Evolutionary conservation across 257 asterid genomes (phyloP).

Genomic region (Nicotiana attenuata): DNA sequence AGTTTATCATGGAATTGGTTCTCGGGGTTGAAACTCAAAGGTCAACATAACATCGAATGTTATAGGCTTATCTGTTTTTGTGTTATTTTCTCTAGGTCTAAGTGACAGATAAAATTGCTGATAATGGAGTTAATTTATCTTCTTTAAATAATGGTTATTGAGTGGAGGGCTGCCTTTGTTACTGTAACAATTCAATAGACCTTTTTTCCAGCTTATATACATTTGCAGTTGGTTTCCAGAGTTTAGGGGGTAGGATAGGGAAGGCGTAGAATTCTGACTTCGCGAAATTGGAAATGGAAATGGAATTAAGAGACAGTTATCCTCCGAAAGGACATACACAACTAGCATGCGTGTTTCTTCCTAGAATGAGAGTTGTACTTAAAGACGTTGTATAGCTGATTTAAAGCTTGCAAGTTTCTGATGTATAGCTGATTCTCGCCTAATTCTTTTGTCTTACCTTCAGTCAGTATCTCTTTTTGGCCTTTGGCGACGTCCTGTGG

Average conservation of each 20-base stretch:
- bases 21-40: background rate
- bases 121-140: background rate
- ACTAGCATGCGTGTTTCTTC: background rate
- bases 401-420: background rate
- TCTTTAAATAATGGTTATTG: background rate
- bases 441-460: conserved; percentile 5
- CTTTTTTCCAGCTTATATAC: background rate
- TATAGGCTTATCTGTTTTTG: background rate
- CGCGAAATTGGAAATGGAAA: background rate
- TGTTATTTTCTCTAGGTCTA: background rate
- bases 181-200: background rate
- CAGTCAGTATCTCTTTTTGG: background rate
- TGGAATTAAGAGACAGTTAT: background rate
- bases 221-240: background rate
- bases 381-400: background rate
- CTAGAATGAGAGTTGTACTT: background rate
- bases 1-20: background rate
- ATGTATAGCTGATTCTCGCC: background rate
- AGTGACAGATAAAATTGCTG: background rate
- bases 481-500: background rate
- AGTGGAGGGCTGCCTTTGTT: background rate
- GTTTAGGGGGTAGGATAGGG: background rate
- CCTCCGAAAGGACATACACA: background rate
- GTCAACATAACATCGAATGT: background rate
- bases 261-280: background rate